A percentile compares a stretch with the other conserved stretches of the same genome.
phyloP scores from a whole-genome alignment of 2,329 filamentous ascomycete genomes.

The Fusarium sp. region DNA sequence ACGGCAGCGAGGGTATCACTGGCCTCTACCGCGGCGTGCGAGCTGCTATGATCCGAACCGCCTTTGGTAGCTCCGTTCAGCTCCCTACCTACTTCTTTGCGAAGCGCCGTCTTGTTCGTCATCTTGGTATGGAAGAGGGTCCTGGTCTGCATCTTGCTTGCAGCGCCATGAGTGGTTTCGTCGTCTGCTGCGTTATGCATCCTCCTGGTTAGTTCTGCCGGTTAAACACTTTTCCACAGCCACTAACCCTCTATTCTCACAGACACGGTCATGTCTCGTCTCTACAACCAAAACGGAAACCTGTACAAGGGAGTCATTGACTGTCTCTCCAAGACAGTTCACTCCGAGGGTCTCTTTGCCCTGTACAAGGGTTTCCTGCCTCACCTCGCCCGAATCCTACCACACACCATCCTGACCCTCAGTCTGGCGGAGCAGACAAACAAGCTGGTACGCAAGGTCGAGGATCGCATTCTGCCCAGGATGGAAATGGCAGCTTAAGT shows the following conservation, averaged over 20 bases:
- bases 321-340: slow-evolving; percentile 88
- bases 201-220: slow-evolving; percentile 72
- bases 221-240: not conserved
- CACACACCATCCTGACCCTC: slow-evolving; percentile 93
- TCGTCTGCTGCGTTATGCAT: slow-evolving; percentile 98
- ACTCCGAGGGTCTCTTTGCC: slow-evolving; percentile 87
- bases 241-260: slow-evolving; percentile 9
- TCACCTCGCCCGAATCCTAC: slow-evolving; percentile 90
- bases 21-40: slow-evolving; percentile 90
- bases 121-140: slow-evolving; percentile 89
- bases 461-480: slow-evolving; percentile 63
- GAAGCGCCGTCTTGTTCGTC: slow-evolving; percentile 81
- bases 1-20: slow-evolving; percentile 73
- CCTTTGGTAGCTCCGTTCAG: slow-evolving; percentile 94
- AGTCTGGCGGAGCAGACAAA: slow-evolving; percentile 97
- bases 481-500: slow-evolving; percentile 43
- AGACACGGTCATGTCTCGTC: slow-evolving; percentile 97
- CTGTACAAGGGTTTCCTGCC: slow-evolving; percentile 99
- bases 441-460: slow-evolving; percentile 83
- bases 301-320: slow-evolving; percentile 94
- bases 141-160: slow-evolving; percentile 87
- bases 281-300: slow-evolving; percentile 99
- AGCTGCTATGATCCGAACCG: slow-evolving; percentile 94
- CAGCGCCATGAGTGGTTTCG: slow-evolving; percentile 89
- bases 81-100: slow-evolving; percentile 98